Evolutionary conservation across 805 yeast species (phyloP), one percentile per base, ranked within the genome.

Genomic region (Yarrowia sp.): DNA sequence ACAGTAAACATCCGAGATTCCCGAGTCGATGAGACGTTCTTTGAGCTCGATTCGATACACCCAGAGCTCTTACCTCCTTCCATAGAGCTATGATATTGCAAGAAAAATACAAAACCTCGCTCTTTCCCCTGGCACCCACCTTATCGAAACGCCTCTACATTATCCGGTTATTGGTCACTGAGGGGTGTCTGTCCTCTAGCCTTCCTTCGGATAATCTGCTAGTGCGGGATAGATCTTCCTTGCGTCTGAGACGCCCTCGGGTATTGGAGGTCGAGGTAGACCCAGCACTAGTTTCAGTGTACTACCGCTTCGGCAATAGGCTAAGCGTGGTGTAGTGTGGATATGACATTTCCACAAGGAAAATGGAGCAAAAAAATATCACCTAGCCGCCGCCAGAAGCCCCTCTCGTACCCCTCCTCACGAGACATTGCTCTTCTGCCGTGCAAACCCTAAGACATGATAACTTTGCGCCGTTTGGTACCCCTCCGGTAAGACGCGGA

Each of bases 401-500:
- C 21, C 33, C 33, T 16, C 21, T 13, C 12, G 9, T 12, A 4
- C 33, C 35, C 51, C 51, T 18, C 35, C 18, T 44, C 35, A 44
- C 46, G 31, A 42, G 33, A 42, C 47, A n/a, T 13, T 19, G 16
- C 32, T 25, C 35, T 27, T 18, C 25, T 27, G n/a, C 32, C 16
- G 8, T 13, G 1, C 18, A 19, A 39, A 44, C 51, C 13, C 51
- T 18, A 44, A 27, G 18, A 4, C 2, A 16, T 4, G 5, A 16
- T 12, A 12, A 22, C 55, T 47, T 31, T 47, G 55, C 55, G 55
- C 55, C 55, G 55, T 47, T 47, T 32, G 41, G 42, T 33, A 18
- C 58, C 58, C 58, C 58, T 51, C 58, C 58, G 58, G 58, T 25
- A 51, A 51, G 32, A 12, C 41, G 58, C 58, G 58, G 58, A 49